A percentile compares a stretch with the other conserved stretches of the same genome.
phyloP scores from a whole-genome alignment of 768 basidiomycete species.

The Auricularia heimuer region DNA sequence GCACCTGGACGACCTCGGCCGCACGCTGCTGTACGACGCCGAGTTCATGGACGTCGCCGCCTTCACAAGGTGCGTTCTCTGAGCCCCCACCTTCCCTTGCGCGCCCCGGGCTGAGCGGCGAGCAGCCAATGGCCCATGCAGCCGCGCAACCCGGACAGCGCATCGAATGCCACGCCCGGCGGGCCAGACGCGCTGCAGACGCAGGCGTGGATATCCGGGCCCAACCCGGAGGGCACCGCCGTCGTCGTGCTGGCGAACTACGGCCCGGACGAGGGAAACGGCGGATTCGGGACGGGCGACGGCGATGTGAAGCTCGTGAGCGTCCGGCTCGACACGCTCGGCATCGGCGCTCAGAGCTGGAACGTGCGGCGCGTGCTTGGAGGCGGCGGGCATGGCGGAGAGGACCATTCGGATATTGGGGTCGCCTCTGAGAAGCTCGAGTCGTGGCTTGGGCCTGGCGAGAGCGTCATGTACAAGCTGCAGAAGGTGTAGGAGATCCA shows the following conservation, averaged over 20 bases:
- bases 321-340: background rate
- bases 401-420: background rate
- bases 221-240: background rate
- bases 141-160: conserved; percentile 2
- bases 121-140: conserved; percentile 2
- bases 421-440: background rate
- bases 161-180: background rate
- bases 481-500: background rate
- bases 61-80: background rate
- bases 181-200: background rate
- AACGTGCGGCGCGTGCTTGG: background rate
- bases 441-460: background rate
- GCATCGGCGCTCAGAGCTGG: background rate
- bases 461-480: background rate
- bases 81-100: too few relatives aligned
- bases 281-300: background rate
- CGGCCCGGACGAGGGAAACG: background rate
- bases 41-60: conserved; percentile 5
- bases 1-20: conserved; percentile 3
- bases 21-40: background rate
- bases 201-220: conserved; percentile 6
- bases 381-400: background rate
- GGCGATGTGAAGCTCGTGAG: background rate
- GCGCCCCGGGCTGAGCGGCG: too few relatives aligned
- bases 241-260: conserved; percentile 5